A percentile compares a stretch with the other conserved stretches of the same genome.
These are phyloP conservation scores for Camelina laxa DNA, from an alignment of 345 rosid species.

Conservation along the genomic window DNA sequence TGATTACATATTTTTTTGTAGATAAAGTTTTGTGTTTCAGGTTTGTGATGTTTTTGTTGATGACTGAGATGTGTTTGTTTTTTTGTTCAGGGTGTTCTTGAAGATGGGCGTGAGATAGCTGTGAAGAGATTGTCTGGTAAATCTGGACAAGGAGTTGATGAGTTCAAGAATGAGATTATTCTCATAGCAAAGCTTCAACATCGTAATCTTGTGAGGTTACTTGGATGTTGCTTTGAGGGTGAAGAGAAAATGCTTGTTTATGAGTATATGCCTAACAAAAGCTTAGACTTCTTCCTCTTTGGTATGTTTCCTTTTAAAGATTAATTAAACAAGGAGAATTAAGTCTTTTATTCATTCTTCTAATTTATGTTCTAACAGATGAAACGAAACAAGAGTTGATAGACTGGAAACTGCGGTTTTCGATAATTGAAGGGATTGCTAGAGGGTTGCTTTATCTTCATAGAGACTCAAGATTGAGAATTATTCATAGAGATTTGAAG, in stretches of 20 bases:
- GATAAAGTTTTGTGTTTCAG: not conserved
- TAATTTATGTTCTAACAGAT: conserved; percentile 45
- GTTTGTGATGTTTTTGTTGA: not conserved
- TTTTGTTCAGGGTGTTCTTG: conserved; percentile 59
- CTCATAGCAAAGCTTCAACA: conserved; percentile 69
- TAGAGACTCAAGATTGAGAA: conserved; percentile 70
- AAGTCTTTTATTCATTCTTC: conserved; percentile 1
- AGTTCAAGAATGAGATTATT: conserved; percentile 65
- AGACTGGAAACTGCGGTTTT: conserved; percentile 60
- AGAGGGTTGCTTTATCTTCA: conserved; percentile 82
- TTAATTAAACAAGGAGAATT: not conserved
- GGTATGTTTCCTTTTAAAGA: conserved; percentile 46
- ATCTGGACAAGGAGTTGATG: conserved; percentile 67
- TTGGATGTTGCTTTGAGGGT: conserved; percentile 70
- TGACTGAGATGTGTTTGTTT: conserved; percentile 26
- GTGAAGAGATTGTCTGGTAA: conserved; percentile 62
- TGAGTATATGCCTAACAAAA: conserved; percentile 76
- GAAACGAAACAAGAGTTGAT: conserved; percentile 47
- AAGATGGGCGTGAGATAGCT: conserved; percentile 68
- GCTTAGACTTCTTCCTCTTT: conserved; percentile 65
- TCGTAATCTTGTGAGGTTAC: conserved; percentile 68
- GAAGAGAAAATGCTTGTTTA: conserved; percentile 68
- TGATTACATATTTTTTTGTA: not conserved
- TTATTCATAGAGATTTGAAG: conserved; percentile 73
- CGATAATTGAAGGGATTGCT: conserved; percentile 73